A percentile compares a stretch with the other conserved stretches of the same genome.
phyloP scores from a whole-genome alignment of 1,139 yeast species.

The Hyphopichia burtonii region DNA sequence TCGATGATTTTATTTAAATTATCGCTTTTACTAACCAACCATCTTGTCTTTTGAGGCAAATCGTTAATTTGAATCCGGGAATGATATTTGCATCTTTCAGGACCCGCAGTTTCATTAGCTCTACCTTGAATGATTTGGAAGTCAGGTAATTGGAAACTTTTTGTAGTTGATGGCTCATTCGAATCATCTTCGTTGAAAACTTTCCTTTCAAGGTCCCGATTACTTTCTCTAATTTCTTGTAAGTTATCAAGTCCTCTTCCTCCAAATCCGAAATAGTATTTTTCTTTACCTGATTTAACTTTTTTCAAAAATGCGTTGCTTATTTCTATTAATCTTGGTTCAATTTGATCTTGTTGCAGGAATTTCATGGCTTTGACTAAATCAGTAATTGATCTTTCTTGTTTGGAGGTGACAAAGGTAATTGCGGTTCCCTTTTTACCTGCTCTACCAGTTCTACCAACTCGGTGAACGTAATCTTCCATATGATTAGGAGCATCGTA shows the following conservation, averaged over 20 bases:
- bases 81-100: constrained; percentile 64
- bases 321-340: constrained; percentile 51
- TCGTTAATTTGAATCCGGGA: constrained; percentile 81
- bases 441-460: constrained; percentile 96
- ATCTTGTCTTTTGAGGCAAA: constrained; percentile 78
- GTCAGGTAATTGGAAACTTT: constrained; percentile 31
- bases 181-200: constrained; percentile 19
- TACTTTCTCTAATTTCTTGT: constrained; percentile 64
- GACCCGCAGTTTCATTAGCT: constrained; percentile 60
- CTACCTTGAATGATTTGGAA: constrained; percentile 53
- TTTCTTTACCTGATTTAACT: constrained; percentile 68
- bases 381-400: constrained; percentile 70
- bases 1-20: constrained; percentile 67
- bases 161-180: not conserved
- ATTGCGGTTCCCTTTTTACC: constrained; percentile 76
- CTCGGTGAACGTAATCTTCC: constrained; percentile 96
- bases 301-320: constrained; percentile 59
- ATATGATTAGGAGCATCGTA: constrained; percentile 89
- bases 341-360: constrained; percentile 42
- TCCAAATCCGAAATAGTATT: constrained; percentile 77
- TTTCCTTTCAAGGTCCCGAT: constrained; percentile 50
- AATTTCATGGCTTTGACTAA: constrained; percentile 66
- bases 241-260: constrained; percentile 89
- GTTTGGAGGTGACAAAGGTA: constrained; percentile 65
- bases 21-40: constrained; percentile 76